Conservation (phyloP, 2,329 filamentous ascomycete genomes). For the Cladosporium oxysporum region DNA sequence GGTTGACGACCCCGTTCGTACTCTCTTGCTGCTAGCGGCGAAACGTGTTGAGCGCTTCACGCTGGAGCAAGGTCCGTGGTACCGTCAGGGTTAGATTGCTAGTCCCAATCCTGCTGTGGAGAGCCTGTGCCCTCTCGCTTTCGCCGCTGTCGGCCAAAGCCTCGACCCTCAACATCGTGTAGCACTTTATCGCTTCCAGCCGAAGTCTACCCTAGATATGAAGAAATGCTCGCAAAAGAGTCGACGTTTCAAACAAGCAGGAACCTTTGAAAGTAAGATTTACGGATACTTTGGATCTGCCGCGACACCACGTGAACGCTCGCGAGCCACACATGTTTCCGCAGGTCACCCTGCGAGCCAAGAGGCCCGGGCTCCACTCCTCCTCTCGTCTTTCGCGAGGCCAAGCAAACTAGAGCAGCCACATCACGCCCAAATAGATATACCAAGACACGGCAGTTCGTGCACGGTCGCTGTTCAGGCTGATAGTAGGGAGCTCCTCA, state of each 20-base stretch:
- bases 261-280: not conserved
- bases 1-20: not conserved
- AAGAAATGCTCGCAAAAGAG: not conserved
- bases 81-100: not conserved
- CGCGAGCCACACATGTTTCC: not conserved
- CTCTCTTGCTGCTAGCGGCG: not conserved
- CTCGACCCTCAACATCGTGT: not conserved
- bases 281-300: not conserved
- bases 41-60: not conserved
- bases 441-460: slow-evolving; percentile 20
- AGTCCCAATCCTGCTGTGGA: not conserved
- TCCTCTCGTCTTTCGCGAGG: not conserved
- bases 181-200: not conserved
- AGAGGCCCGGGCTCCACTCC: not conserved
- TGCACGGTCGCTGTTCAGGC: slow-evolving; percentile 18
- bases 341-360: not conserved
- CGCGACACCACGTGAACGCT: not conserved
- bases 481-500: slow-evolving; percentile 8
- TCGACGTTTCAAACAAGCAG: not conserved
- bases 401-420: slow-evolving; percentile 17
- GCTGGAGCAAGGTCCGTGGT: not conserved
- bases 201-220: not conserved
- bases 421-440: slow-evolving; percentile 11
- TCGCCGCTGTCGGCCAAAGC: not conserved
- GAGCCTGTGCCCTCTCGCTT: not conserved